Conservation (phyloP, 225 moss, liverwort and hornwort species). For the Polytrichum commune region DNA sequence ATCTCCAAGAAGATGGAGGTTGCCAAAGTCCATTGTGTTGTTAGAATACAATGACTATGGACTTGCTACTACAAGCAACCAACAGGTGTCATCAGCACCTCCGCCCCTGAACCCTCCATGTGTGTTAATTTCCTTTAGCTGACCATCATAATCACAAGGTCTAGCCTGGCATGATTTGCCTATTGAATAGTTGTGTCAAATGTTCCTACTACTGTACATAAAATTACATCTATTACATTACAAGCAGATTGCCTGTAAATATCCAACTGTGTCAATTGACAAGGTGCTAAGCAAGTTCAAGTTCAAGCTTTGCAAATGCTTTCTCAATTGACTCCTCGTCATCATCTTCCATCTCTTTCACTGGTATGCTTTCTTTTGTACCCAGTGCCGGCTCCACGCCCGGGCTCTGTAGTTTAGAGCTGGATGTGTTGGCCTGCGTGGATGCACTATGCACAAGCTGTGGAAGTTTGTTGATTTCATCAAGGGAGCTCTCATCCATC, state of each 20-base stretch:
- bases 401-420: slow-evolving; percentile 10
- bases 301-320: slow-evolving; percentile 53
- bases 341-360: slow-evolving; percentile 19
- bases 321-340: slow-evolving; percentile 38
- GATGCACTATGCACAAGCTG: slow-evolving; percentile 16
- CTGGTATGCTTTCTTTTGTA: slow-evolving; percentile 11
- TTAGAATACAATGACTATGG: no score
- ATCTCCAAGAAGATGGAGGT: no score
- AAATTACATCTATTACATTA: no score
- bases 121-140: no score
- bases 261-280: slow-evolving; percentile 3
- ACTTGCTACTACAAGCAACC: no score
- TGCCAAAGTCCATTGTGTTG: no score
- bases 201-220: no score
- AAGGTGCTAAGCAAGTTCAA: slow-evolving; percentile 37
- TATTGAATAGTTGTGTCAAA: no score
- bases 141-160: no score
- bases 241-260: background rate
- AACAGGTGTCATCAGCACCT: no score
- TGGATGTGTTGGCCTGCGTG: slow-evolving; percentile 2
- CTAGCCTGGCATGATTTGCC: no score
- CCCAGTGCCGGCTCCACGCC: background rate
- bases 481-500: slow-evolving; percentile 28
- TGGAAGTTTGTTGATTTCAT: slow-evolving; percentile 32
- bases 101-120: no score